phyloP scores from a whole-genome alignment of 495 filamentous ascomycete genomes.

The Clavariopsis aquatica region DNA sequence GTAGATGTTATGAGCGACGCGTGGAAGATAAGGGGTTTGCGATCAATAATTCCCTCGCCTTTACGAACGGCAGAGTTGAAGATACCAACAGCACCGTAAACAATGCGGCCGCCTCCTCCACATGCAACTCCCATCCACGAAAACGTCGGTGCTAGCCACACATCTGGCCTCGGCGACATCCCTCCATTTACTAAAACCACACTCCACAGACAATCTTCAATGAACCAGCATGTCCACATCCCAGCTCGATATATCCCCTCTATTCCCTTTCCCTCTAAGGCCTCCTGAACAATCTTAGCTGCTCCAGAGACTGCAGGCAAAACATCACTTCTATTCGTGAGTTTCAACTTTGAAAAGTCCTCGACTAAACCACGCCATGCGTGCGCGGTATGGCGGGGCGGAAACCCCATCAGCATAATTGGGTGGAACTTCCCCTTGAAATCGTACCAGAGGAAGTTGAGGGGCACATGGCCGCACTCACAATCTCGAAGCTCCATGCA shows the following conservation, averaged over 20 bases:
- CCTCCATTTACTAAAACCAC: neutral
- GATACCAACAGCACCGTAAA: neutral
- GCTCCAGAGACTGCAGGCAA: constrained; percentile 21
- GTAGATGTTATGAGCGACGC: neutral
- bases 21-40: neutral
- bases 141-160: constrained; percentile 19
- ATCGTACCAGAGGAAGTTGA: neutral
- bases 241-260: constrained; percentile 12
- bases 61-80: neutral
- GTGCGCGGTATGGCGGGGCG: neutral
- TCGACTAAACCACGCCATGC: neutral
- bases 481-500: constrained; percentile 5
- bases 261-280: neutral
- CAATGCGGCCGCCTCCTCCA: neutral
- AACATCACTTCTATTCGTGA: neutral
- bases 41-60: neutral
- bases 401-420: neutral
- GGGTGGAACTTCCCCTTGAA: neutral
- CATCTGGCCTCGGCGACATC: neutral
- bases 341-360: neutral
- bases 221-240: constrained; percentile 17
- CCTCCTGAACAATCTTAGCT: constrained; percentile 9
- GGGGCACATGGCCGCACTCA: neutral
- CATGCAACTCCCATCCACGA: constrained; percentile 29
- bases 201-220: constrained; percentile 21